Conservation (phyloP, 352 stramenopile genomes). For the Aphanomyces cochlioides region DNA sequence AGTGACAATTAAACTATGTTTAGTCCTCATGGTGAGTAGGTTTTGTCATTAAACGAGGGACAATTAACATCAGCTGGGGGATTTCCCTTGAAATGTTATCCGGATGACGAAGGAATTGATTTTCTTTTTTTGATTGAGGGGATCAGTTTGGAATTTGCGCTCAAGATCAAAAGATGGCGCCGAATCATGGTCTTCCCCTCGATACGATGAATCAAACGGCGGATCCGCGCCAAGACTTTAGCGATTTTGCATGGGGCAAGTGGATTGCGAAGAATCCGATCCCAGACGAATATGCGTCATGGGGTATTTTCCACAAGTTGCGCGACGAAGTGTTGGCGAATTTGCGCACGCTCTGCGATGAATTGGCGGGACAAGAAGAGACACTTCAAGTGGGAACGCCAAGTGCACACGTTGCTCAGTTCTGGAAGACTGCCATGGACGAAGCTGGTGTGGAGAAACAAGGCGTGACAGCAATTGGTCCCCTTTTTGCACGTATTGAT, state of each 20-base stretch:
- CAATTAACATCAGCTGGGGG: too few relatives aligned
- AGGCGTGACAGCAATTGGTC: conserved; percentile 35
- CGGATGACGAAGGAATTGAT: too few relatives aligned
- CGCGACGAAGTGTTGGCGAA: conserved; percentile 53
- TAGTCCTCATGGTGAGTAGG: too few relatives aligned
- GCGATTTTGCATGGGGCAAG: conserved; percentile 55
- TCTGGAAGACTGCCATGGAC: conserved; percentile 58
- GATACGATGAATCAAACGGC: conserved; percentile 42
- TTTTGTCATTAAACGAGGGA: too few relatives aligned
- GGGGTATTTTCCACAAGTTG: conserved; percentile 60
- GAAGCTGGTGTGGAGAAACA: conserved; percentile 46
- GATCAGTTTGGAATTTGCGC: too few relatives aligned
- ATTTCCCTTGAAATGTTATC: too few relatives aligned
- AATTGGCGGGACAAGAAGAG: conserved; percentile 31
- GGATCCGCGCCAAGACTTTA: conserved; percentile 69
- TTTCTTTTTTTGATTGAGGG: too few relatives aligned
- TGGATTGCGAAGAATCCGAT: conserved; percentile 50
- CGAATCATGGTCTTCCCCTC: conserved; percentile 4
- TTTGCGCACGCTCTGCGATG: conserved; percentile 43
- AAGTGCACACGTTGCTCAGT: conserved; percentile 49
- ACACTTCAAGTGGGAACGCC: conserved; percentile 24
- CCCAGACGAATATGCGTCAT: conserved; percentile 48
- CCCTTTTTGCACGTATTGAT: conserved; percentile 36
- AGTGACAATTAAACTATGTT: too few relatives aligned
- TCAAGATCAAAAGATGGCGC: too few relatives aligned